Percentiles rank a stretch among this genome's conserved stretches.
Evolutionary conservation across 306 rosid species (phyloP).

Genomic region (Castanospermum australe): DNA sequence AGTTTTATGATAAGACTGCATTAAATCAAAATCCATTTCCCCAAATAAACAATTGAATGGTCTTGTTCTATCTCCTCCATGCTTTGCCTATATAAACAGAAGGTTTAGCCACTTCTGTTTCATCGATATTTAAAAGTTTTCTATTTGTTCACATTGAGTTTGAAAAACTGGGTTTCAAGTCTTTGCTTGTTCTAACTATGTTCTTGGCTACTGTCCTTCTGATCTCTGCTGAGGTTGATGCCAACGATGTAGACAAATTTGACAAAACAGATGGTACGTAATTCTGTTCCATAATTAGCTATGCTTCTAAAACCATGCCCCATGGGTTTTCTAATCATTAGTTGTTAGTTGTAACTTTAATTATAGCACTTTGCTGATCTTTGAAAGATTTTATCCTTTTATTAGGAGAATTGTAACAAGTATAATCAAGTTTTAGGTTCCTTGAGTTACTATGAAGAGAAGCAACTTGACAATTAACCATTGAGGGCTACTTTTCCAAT

Average conservation of each 20-base stretch:
- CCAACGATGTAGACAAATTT: not conserved
- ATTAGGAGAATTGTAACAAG: too few species aligned
- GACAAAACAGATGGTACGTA: not conserved
- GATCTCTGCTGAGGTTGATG: not conserved
- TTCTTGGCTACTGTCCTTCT: not conserved
- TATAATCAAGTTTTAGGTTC: too few species aligned
- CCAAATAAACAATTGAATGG: not conserved
- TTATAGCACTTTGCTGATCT: too few species aligned
- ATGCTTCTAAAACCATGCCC: too few species aligned
- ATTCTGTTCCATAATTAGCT: too few species aligned
- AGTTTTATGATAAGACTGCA: not conserved
- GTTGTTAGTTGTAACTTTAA: not conserved
- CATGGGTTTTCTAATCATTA: not conserved
- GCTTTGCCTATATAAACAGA: slow-evolving; percentile 4
- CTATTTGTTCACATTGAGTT: not conserved
- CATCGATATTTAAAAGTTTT: not conserved
- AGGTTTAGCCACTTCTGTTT: not conserved
- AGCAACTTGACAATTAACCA: not conserved
- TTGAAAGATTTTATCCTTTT: too few species aligned
- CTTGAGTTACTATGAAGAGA: too few species aligned
- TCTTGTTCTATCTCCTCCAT: not conserved
- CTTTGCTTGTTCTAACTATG: not conserved
- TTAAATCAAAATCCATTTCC: not conserved
- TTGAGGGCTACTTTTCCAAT: not conserved
- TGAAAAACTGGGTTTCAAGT: not conserved